These are phyloP conservation scores for Amanita phalloides DNA, from an alignment of 768 basidiomycete genomes.

Conservation along the genomic window DNA sequence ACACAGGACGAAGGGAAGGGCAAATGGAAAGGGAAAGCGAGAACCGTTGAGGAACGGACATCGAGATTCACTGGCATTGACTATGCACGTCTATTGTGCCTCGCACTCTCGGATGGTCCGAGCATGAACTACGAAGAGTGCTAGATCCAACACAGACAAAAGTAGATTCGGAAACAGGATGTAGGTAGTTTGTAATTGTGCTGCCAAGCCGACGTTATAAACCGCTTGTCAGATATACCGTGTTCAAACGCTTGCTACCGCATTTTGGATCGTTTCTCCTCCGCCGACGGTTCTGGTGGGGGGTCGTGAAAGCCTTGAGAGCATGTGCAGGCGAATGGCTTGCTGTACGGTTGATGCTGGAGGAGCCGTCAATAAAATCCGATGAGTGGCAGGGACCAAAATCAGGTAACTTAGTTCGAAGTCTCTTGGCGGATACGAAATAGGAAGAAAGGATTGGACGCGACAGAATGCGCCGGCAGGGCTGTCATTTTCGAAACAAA, in stretches of 20 bases:
- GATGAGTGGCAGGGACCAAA: conserved; percentile 13
- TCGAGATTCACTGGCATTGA: conserved; percentile 26
- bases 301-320: conserved; percentile 52
- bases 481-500: conserved; percentile 17
- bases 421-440: conserved; percentile 46
- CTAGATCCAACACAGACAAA: conserved; percentile 24
- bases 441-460: conserved; percentile 44
- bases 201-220: neutral
- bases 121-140: conserved; percentile 39
- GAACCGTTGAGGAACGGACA: neutral
- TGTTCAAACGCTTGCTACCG: conserved; percentile 31
- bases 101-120: conserved; percentile 69
- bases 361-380: conserved; percentile 25
- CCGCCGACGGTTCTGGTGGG: conserved; percentile 27
- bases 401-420: conserved; percentile 6
- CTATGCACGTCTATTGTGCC: conserved; percentile 35
- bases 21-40: conserved; percentile 11
- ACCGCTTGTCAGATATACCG: conserved; percentile 39
- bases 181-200: neutral
- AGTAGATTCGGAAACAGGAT: conserved; percentile 9
- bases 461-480: conserved; percentile 12
- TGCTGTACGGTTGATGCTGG: conserved; percentile 54
- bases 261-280: conserved; percentile 15
- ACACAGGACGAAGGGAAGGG: conserved; percentile 7
- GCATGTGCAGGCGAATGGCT: conserved; percentile 30